Percentiles rank a stretch among this genome's conserved stretches.
These are phyloP conservation scores for Stephania yunnanensis DNA, from an alignment of 164 flowering plant species.

Conservation along the genomic window DNA sequence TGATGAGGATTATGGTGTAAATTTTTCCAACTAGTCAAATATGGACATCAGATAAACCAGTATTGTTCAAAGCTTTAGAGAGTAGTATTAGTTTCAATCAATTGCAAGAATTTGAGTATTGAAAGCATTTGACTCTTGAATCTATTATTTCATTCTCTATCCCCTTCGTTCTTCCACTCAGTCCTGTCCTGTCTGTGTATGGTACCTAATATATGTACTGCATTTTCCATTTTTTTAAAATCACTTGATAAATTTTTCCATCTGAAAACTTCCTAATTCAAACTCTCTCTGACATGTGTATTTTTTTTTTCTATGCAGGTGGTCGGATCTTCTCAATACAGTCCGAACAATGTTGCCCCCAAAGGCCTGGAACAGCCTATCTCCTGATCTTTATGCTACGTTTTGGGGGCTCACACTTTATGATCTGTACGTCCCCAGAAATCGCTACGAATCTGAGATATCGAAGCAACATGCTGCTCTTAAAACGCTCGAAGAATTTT, in stretches of 20 bases:
- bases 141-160: background rate
- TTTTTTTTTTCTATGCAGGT: slow-evolving; percentile 44
- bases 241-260: background rate
- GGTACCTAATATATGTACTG: background rate
- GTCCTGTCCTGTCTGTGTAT: background rate
- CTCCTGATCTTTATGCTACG: slow-evolving; percentile 96
- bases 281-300: background rate
- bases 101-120: background rate
- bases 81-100: background rate
- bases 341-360: slow-evolving; percentile 79
- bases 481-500: slow-evolving; percentile 85
- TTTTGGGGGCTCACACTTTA: slow-evolving; percentile 99
- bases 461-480: slow-evolving; percentile 86
- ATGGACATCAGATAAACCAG: background rate
- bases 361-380: slow-evolving; percentile 98
- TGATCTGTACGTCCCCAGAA: slow-evolving; percentile 92
- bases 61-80: background rate
- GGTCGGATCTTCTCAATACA: slow-evolving; percentile 86
- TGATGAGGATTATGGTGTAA: background rate
- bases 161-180: background rate
- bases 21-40: background rate
- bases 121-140: background rate
- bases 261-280: background rate
- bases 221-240: background rate
- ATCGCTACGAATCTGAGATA: slow-evolving; percentile 84